Percentiles rank a stretch among this genome's conserved stretches.
Conservation (phyloP, 2,329 filamentous ascomycete genomes). For the Moelleriella libera region DNA sequence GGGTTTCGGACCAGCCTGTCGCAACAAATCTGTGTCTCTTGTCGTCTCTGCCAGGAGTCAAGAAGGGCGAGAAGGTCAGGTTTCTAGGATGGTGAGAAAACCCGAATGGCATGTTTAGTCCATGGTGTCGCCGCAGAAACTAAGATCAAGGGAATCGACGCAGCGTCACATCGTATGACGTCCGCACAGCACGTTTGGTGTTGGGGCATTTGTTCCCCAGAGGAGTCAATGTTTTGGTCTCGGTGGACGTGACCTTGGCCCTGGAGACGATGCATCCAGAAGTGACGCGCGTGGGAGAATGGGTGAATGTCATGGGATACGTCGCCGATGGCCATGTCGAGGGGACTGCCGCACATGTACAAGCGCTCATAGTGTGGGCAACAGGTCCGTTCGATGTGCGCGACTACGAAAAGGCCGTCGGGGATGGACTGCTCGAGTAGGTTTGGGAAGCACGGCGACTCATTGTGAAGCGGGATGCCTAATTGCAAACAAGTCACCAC, state of each 20-base stretch:
- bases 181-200: conserved; percentile 43
- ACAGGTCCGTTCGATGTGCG: conserved; percentile 59
- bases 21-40: conserved; percentile 54
- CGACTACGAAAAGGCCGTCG: conserved; percentile 52
- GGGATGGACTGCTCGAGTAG: conserved; percentile 10
- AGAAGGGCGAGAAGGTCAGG: conserved; percentile 64
- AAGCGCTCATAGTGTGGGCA: conserved; percentile 66
- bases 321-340: conserved; percentile 23
- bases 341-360: conserved; percentile 31
- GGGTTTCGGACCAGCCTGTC: conserved; percentile 26
- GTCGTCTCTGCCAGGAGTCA: conserved; percentile 36
- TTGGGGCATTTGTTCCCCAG: conserved; percentile 54
- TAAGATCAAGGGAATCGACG: conserved; percentile 4
- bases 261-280: conserved; percentile 49
- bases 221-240: conserved; percentile 29
- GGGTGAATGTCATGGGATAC: conserved; percentile 84
- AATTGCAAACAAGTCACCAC: no score
- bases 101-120: neutral
- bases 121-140: neutral
- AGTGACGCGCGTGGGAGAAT: conserved; percentile 59
- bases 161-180: conserved; percentile 37
- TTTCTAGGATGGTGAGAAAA: conserved; percentile 78
- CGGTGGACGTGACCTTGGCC: conserved; percentile 59
- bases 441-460: neutral
- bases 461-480: no score